A percentile compares a stretch with the other conserved stretches of the same genome.
Evolutionary conservation across 495 filamentous ascomycete species (phyloP).

Genomic region (Diplogelasinospora grovesii): DNA sequence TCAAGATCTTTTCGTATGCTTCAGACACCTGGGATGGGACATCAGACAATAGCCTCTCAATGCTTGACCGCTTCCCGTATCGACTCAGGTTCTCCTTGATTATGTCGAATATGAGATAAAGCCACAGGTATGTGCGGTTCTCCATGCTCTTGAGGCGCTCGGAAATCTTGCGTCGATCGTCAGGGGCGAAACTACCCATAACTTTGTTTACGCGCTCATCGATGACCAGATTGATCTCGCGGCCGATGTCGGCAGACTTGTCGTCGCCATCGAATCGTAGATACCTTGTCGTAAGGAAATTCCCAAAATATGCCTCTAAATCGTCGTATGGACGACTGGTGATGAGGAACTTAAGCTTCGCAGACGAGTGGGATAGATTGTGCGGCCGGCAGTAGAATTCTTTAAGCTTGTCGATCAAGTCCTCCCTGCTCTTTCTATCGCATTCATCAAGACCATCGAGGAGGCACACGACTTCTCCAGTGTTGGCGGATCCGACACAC

Average conservation of each 20-base stretch:
- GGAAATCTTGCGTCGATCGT: slow-evolving; percentile 11
- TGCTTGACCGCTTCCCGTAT: slow-evolving; percentile 12
- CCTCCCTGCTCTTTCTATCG: slow-evolving; percentile 12
- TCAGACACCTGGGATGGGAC: slow-evolving; percentile 25
- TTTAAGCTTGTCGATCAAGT: slow-evolving; percentile 19
- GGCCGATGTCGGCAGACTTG: slow-evolving; percentile 22
- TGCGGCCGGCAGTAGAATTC: slow-evolving; percentile 19
- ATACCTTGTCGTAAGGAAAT: slow-evolving; percentile 14
- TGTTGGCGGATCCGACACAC: slow-evolving; percentile 22
- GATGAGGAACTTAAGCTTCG: slow-evolving; percentile 28
- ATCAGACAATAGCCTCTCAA: slow-evolving; percentile 19
- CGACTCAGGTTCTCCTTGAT: slow-evolving; percentile 17
- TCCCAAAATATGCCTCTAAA: slow-evolving; percentile 17
- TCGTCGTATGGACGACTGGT: slow-evolving; percentile 33
- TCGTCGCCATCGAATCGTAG: slow-evolving; percentile 28
- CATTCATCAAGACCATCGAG: slow-evolving; percentile 42
- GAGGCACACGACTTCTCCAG: slow-evolving; percentile 37
- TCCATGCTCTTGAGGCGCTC: slow-evolving; percentile 27
- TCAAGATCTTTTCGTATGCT: slow-evolving; percentile 30
- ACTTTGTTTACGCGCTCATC: slow-evolving; percentile 20
- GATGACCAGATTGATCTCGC: slow-evolving; percentile 37
- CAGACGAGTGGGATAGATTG: not conserved
- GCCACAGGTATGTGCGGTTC: slow-evolving; percentile 45
- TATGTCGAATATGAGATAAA: slow-evolving; percentile 30
- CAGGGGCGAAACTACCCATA: slow-evolving; percentile 6